Base-by-base conservation (phyloP, 2,329 filamentous ascomycete genomes). In the Neurospora sp. region DNA sequence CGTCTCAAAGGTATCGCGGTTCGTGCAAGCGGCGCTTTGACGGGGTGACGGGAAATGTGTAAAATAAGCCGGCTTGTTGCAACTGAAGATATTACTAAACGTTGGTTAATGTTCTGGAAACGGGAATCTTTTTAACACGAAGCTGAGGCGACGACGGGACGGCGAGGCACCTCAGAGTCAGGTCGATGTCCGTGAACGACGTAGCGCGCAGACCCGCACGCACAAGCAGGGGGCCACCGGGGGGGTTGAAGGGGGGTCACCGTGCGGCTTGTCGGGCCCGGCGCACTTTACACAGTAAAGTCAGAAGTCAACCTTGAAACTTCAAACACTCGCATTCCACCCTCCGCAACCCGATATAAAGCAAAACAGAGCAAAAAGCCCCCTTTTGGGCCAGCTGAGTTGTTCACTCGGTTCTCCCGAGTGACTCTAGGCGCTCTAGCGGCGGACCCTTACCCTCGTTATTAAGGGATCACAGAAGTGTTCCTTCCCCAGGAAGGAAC, bases 71-170 rank as follows among this genome's bases (percentile, higher is more conserved):
- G 52, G 52, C 52, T 62, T 62, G 28, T 36, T 62, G 28, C 43
- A 11, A 12, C 19, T 62, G 23, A 33, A 62, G 11, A 15, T 52
- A 52, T 15, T 15, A 52, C 19, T 52, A 52, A 12, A 28, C 46
- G 46, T 52, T 28, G 11, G 19, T 52, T 52, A 28, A 8, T 62
- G 52, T 62, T 62, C 52, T 70, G 67, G 43, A 52, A 66, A 52
- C 62, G 70, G 70, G 70, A 69, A 66, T 69, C 67, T 70, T 71
- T 66, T 23, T 66, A 39, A 67, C 46, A 70, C 43, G 67, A 67
- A 66, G 46, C n/a, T 36, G 33, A 36, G 33, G 33, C 33, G 33
- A 36, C 33, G 28, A 36, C 33, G 33, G 17, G 43, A 23, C 43
- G 10, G 41, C n/a, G 41, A 46, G n/a, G 41, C 28, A 33, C 28